Conservation (phyloP, 2,329 filamentous ascomycete species). For the Trichoderma arundinaceum region DNA sequence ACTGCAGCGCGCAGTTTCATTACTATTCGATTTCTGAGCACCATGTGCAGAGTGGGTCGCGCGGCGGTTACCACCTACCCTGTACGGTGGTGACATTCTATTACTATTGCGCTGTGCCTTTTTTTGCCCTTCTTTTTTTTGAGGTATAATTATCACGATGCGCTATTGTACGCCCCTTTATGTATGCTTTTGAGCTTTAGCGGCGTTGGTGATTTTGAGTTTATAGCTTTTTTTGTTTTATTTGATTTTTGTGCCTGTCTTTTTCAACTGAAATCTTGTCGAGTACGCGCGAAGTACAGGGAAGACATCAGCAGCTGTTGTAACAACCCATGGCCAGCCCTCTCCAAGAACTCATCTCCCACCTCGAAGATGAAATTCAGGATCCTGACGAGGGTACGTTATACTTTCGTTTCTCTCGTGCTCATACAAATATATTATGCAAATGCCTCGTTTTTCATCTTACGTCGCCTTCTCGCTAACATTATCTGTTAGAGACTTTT, state of each 20-base stretch:
- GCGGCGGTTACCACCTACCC: conserved; percentile 2
- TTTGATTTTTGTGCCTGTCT: neutral
- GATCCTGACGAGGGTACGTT: conserved; percentile 56
- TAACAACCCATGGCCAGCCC: neutral
- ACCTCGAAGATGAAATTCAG: conserved; percentile 52
- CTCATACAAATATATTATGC: too few species aligned
- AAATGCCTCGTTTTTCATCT: neutral
- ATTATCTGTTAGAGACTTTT: conserved; percentile 72
- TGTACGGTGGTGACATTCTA: neutral
- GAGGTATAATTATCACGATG: conserved; percentile 23
- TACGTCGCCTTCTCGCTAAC: neutral
- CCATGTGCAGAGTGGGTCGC: neutral
- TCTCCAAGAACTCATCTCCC: conserved; percentile 37
- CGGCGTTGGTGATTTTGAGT: neutral
- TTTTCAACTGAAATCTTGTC: neutral
- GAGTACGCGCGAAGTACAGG: too few species aligned
- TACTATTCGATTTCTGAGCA: conserved; percentile 12
- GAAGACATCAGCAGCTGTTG: too few species aligned
- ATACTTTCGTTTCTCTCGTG: neutral
- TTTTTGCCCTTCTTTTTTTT: neutral
- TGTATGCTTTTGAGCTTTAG: neutral
- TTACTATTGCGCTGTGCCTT: neutral
- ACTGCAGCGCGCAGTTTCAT: conserved; percentile 9
- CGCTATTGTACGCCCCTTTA: neutral
- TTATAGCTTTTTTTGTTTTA: neutral